Evolutionary conservation across 148 eudicot genomes (phyloP).

Genomic region (Vaccinium myrtillus): DNA sequence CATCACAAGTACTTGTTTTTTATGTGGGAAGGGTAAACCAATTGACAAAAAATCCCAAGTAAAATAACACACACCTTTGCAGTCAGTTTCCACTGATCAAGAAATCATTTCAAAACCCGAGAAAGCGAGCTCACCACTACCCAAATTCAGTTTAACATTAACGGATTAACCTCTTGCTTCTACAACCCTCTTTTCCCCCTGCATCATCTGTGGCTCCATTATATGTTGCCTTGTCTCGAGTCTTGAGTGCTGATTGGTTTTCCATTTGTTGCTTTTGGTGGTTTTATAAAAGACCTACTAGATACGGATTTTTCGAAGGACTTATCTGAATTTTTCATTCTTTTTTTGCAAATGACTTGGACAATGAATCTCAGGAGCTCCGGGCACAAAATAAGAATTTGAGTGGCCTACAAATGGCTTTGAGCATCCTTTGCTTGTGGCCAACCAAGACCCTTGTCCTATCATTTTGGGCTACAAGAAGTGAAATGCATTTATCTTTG

Average conservation of each 20-base stretch:
- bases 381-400: neutral
- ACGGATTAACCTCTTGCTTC: neutral
- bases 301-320: neutral
- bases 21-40: neutral
- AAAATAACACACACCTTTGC: neutral
- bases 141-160: neutral
- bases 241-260: neutral
- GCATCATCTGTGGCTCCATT: neutral
- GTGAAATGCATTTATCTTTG: neutral
- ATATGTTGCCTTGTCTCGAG: neutral
- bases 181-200: neutral
- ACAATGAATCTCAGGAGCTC: neutral
- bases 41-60: neutral
- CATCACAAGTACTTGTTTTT: neutral
- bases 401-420: neutral
- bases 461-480: neutral
- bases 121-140: neutral
- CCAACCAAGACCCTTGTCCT: neutral
- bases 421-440: neutral
- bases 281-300: neutral
- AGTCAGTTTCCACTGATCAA: slow-evolving; percentile 5
- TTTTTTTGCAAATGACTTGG: neutral
- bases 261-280: neutral
- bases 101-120: neutral
- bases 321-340: neutral